phyloP scores from a whole-genome alignment of 2,329 filamentous ascomycete species.

The Hypoxylon rubiginosum region DNA sequence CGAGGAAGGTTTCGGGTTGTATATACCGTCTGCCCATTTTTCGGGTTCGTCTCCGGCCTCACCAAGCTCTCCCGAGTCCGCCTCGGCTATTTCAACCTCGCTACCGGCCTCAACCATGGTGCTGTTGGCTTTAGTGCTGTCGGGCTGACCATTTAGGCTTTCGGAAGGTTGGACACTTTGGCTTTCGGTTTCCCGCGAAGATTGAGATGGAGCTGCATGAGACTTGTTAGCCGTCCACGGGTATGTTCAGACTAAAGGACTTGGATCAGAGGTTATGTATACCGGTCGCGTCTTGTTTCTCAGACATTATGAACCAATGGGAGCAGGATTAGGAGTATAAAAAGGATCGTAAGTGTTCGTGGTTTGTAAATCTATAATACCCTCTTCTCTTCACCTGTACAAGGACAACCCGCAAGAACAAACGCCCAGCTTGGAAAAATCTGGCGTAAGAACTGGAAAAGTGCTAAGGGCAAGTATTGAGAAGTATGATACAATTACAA shows the following conservation, averaged over 20 bases:
- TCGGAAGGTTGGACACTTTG: slow-evolving; percentile 40
- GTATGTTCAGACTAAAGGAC: background rate
- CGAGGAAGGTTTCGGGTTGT: background rate
- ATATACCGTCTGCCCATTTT: slow-evolving; percentile 51
- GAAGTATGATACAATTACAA: slow-evolving; percentile 50
- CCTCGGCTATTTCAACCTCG: slow-evolving; percentile 37
- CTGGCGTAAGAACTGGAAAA: slow-evolving; percentile 38
- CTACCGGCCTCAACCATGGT: slow-evolving; percentile 35
- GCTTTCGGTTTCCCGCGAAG: background rate
- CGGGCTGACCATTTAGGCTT: slow-evolving; percentile 43
- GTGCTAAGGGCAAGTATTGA: slow-evolving; percentile 42
- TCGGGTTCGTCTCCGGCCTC: too few relatives aligned
- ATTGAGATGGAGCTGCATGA: slow-evolving; percentile 41
- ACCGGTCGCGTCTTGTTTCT: slow-evolving; percentile 50
- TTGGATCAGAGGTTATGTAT: slow-evolving; percentile 26
- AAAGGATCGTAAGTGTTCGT: slow-evolving; percentile 21
- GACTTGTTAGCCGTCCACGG: slow-evolving; percentile 34
- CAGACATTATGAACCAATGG: slow-evolving; percentile 47
- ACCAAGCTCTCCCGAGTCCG: slow-evolving; percentile 43
- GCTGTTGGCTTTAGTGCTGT: slow-evolving; percentile 39
- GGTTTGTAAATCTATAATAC: slow-evolving; percentile 39
- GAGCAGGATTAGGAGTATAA: slow-evolving; percentile 29
- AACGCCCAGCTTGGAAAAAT: slow-evolving; percentile 39
- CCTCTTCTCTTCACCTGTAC: slow-evolving; percentile 38
- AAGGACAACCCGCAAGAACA: slow-evolving; percentile 42